Conservation (phyloP, 2,329 filamentous ascomycete species). For the Sporothrix luriei region DNA sequence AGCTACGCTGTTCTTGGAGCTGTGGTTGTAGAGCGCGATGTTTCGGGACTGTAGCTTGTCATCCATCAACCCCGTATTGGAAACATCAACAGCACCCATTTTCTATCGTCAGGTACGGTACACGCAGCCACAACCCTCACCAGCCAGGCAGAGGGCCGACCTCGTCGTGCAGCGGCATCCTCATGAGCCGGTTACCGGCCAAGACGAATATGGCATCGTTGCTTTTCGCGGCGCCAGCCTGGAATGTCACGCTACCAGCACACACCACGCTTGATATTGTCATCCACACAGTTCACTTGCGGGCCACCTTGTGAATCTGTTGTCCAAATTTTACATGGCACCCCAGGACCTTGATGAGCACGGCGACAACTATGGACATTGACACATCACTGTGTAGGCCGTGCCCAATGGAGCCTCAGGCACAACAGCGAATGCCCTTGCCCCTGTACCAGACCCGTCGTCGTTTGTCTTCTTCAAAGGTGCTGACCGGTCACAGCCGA, state of each 20-base stretch:
- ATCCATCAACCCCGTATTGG: not conserved
- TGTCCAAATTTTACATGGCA: conserved; percentile 57
- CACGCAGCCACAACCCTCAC: conserved; percentile 48
- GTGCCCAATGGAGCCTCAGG: conserved; percentile 38
- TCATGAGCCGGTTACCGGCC: conserved; percentile 60
- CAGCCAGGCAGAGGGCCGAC: conserved; percentile 45
- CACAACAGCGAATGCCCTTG: conserved; percentile 7
- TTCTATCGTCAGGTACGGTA: conserved; percentile 46
- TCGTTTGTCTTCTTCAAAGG: conserved; percentile 61
- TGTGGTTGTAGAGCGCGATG: not conserved
- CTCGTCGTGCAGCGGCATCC: conserved; percentile 61
- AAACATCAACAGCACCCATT: conserved; percentile 29
- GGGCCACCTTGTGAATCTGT: conserved; percentile 58
- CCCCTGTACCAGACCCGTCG: conserved; percentile 41
- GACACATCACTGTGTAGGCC: conserved; percentile 56
- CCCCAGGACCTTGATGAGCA: conserved; percentile 53
- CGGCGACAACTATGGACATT: conserved; percentile 49
- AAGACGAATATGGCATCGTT: conserved; percentile 57
- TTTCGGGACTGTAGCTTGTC: not conserved
- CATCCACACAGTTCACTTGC: conserved; percentile 53
- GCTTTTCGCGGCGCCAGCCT: conserved; percentile 52
- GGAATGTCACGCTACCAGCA: conserved; percentile 46
- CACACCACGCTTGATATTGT: conserved; percentile 52
- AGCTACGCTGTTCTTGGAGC: not conserved
- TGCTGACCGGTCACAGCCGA: conserved; percentile 54